phyloP scores from a whole-genome alignment of 352 stramenopile species.

The Halophytophthora polymorphica region DNA sequence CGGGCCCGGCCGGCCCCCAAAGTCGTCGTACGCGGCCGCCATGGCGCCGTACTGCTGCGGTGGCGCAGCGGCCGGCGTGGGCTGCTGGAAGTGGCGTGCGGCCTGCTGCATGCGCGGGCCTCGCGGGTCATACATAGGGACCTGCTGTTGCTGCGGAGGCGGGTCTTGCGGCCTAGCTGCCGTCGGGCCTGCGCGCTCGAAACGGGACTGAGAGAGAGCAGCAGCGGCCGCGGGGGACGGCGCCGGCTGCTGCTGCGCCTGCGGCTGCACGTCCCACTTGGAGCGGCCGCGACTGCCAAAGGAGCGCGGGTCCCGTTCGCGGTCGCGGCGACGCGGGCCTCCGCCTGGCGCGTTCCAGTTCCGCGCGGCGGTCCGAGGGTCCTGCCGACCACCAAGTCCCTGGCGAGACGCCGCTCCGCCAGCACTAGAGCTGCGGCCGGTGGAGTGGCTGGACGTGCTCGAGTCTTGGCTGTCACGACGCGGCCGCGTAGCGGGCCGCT shows the following conservation, averaged over 20 bases:
- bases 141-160: conserved; percentile 28
- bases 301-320: conserved; percentile 27
- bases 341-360: conserved; percentile 13
- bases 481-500: conserved; percentile 13
- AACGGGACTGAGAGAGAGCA: conserved; percentile 22
- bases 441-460: conserved; percentile 35
- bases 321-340: conserved; percentile 15
- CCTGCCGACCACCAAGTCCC: conserved; percentile 18
- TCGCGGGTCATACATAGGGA: conserved; percentile 29
- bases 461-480: conserved; percentile 35
- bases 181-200: conserved; percentile 30
- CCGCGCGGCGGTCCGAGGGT: conserved; percentile 22
- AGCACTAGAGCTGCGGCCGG: conserved; percentile 32
- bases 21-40: conserved; percentile 27
- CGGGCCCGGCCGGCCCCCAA: conserved; percentile 18
- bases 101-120: conserved; percentile 22
- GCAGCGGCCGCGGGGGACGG: conserved; percentile 11
- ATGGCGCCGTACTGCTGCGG: conserved; percentile 18
- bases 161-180: conserved; percentile 16
- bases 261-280: conserved; percentile 37
- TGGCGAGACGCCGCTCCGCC: conserved; percentile 16
- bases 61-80: no score
- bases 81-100: conserved; percentile 29
- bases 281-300: conserved; percentile 16
- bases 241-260: conserved; percentile 17